Conservation (phyloP, 495 filamentous ascomycete species). For the Parachaetomium inaequale region DNA sequence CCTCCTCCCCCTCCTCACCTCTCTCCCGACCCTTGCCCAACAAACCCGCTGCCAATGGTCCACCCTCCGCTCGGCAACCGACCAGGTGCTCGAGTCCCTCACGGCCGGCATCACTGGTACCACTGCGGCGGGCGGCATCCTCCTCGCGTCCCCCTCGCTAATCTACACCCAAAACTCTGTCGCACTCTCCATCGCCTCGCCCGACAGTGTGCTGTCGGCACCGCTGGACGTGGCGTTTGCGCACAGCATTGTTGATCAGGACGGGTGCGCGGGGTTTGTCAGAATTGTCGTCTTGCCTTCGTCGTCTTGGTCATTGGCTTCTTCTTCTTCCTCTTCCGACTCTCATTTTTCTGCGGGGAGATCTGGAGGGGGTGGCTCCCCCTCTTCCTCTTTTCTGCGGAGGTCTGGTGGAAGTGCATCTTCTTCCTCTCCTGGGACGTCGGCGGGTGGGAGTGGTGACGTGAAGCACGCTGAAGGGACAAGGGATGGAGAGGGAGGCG, state of each 20-base stretch:
- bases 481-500: background rate
- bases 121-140: no score
- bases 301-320: no score
- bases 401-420: no score
- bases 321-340: no score
- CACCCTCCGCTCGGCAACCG: background rate
- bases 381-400: no score
- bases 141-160: background rate
- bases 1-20: background rate
- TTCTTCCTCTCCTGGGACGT: no score
- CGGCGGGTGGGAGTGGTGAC: no score
- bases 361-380: no score
- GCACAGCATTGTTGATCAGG: background rate
- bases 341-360: no score
- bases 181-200: background rate
- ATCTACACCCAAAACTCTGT: background rate
- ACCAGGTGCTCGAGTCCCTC: background rate
- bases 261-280: background rate
- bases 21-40: background rate
- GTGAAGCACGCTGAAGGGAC: no score
- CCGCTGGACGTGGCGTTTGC: background rate
- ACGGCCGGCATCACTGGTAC: background rate
- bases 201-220: background rate
- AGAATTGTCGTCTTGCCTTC: background rate
- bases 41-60: background rate